Percentiles rank a stretch among this genome's conserved stretches.
Evolutionary conservation across 352 stramenopile species (phyloP).

Genomic region (Phytopythium ostracodes): DNA sequence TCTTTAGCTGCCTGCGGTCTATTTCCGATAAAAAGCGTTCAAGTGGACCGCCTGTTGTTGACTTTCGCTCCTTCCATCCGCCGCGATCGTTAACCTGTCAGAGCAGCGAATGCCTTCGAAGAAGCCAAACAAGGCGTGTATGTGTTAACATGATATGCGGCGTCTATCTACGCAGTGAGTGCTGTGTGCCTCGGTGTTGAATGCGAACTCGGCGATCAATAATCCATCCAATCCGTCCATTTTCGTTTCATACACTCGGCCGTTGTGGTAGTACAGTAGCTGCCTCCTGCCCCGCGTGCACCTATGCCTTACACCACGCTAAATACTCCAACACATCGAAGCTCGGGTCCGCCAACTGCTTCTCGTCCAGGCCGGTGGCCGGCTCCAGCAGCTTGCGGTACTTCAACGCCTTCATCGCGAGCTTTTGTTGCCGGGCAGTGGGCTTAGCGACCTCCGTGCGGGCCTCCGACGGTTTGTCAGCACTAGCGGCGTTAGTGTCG

Average conservation of each 20-base stretch:
- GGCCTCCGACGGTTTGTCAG: neutral
- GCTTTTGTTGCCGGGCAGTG: constrained; percentile 17
- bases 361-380: constrained; percentile 23
- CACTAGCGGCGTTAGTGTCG: neutral
- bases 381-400: constrained; percentile 27
- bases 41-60: neutral
- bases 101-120: no score
- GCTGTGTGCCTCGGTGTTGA: no score
- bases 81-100: no score
- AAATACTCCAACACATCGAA: constrained; percentile 33
- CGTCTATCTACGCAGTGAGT: neutral
- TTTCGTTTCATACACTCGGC: no score
- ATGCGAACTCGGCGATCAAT: no score
- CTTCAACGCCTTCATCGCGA: constrained; percentile 32
- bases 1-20: neutral
- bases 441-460: neutral
- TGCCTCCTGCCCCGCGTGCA: neutral
- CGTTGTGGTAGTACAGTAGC: no score
- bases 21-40: neutral
- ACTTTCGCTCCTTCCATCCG: no score
- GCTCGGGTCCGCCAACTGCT: constrained; percentile 20
- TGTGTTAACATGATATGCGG: neutral
- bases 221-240: no score
- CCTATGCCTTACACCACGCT: constrained; percentile 20
- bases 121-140: neutral